Conservation (phyloP, 441 rosid genomes). For the Bocquillonia castaneifolia region DNA sequence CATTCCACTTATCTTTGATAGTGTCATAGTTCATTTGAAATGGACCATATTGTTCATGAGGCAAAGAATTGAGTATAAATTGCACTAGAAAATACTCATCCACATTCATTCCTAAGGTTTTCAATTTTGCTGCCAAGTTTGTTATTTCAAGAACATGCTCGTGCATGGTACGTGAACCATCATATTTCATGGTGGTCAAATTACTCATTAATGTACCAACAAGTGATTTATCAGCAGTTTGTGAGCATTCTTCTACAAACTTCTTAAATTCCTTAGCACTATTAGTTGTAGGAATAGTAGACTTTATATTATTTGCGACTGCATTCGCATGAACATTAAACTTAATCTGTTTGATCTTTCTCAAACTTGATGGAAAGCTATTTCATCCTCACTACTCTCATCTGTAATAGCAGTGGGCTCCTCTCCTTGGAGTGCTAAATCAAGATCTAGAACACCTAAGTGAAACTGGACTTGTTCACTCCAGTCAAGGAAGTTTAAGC, state of each 20-base stretch:
- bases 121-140: too few species aligned
- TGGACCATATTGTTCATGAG: too few species aligned
- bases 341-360: conserved; percentile 13
- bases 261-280: conserved; percentile 17
- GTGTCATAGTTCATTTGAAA: too few species aligned
- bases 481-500: conserved; percentile 12
- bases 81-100: conserved; percentile 1
- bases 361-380: background rate
- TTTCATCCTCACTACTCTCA: conserved; percentile 2
- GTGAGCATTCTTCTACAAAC: conserved; percentile 13
- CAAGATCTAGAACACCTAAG: conserved; percentile 17
- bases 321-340: conserved; percentile 5
- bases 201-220: conserved; percentile 7
- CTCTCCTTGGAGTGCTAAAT: conserved; percentile 11
- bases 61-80: too few species aligned
- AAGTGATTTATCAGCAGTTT: conserved; percentile 4
- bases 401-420: conserved; percentile 3
- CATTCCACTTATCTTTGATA: too few species aligned
- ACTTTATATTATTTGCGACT: conserved; percentile 2
- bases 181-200: conserved; percentile 11
- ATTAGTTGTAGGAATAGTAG: background rate
- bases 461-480: conserved; percentile 18
- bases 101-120: conserved; percentile 16
- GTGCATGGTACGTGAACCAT: conserved; percentile 14
- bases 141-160: conserved; percentile 8